Base-by-base conservation (phyloP, 2,329 filamentous ascomycete species). In the Nannizziopsis arthrosporioides region DNA sequence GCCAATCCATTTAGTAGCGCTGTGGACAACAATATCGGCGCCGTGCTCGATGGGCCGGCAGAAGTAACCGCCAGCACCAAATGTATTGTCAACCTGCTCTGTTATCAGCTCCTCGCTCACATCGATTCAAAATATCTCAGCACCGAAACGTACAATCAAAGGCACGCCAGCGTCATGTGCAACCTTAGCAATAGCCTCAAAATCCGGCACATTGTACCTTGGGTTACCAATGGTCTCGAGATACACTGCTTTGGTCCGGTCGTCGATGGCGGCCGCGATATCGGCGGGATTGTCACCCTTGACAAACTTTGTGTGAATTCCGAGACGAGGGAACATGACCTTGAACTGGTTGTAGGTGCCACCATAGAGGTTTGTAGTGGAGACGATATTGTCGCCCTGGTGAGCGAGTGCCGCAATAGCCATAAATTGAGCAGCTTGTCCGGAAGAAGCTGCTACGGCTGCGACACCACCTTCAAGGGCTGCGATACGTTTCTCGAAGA, bases 341-440 rank as follows among this genome's bases (percentile, higher is more conserved):
- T 95, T 95, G 71, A 95, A 80, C 72, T 95, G 90, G 71, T 96
- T 95, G 74, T 94, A 95, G 12, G 90, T 95, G 64, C 89, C 89
- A 55, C 89, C 89, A 68, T 95, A 94, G 49, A 95, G 73, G 69
- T 93, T 94, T 44, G 82, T 82, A 5, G 90, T 94, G 10, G 86
- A 83, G 44, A 95, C 78, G 57, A 95, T 94, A 73, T 95, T 95
- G 73, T 95, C 89, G 42, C 90, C 90, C 0, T 81, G 77, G 52
- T 86, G 80, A 3, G 87, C 87, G n/a, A 96, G 80, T 5, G 88
- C 81, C 18, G 80, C 75, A 59, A 95, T 82, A 48, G 87, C 74
- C 74, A 95, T 89, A 73, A 95, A 94, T 63, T 95, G 89, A 1
- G 90, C 90, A 2, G 85, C 79, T 68, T 94, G 88, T 49, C 90